Evolutionary conservation across 306 rosid species (phyloP), one percentile per base, ranked within the genome.

Genomic region (Sesbania bispinosa): DNA sequence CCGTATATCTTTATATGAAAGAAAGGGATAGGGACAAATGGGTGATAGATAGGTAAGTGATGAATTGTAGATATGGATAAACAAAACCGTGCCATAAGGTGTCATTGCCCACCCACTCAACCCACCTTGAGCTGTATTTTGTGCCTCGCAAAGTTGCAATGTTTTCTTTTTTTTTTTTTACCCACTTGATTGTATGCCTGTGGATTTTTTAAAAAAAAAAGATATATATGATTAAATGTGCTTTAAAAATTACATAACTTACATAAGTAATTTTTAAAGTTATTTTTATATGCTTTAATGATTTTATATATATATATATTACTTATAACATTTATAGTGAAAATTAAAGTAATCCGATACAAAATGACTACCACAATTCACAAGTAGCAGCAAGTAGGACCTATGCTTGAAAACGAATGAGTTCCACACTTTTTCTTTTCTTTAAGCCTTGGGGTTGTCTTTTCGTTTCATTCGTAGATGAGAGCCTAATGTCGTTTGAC

Each of bases 31-130:
- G n/a, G n/a, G n/a, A n/a, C n/a, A n/a, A n/a, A 75, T 30, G 5
- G 55, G 5, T 1, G 15, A 58, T 7, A 61, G 43, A 35, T 30
- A 55, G 21, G 20, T 16, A 61, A 3, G 60, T 0, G 20, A 11
- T 46, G 64, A 51, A 50, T 14, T 24, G 51, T 29, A 13, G 41
- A 70, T 4, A 21, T 1, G 73, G 67, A 61, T 38, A 75, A 59
- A 55, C 48, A 70, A 68, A 16, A 76, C 11, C 62, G 10, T 73
- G 85, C 23, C 69, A 45, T 54, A 43, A 32, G 6, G 64, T 50
- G 45, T 39, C 69, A 63, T 23, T 59, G 27, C 4, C 82, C 78
- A 55, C 48, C 60, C 53, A 47, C 18, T 16, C 24, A 30, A 5
- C n/a, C 29, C 26, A 36, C 2, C 65, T 41, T 68, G 73, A 48